These are phyloP conservation scores for Hypoxylon sp. DNA, from an alignment of 2,329 filamentous ascomycete species.

Conservation along the genomic window DNA sequence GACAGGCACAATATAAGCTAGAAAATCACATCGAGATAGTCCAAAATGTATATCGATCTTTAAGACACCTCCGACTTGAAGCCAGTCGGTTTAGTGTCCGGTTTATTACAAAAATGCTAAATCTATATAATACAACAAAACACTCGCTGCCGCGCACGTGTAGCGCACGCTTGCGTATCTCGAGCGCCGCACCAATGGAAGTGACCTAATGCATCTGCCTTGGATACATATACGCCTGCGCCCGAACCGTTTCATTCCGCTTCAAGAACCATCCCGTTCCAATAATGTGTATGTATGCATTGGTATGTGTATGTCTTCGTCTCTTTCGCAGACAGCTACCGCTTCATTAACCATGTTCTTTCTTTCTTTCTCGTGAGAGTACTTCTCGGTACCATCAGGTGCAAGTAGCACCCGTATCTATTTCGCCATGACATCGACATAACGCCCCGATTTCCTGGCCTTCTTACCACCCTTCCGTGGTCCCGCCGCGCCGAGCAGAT, in stretches of 20 bases:
- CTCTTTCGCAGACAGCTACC: too few relatives aligned
- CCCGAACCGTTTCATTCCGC: too few relatives aligned
- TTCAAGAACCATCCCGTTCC: conserved; percentile 8
- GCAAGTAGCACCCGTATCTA: conserved; percentile 39
- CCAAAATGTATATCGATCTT: too few relatives aligned
- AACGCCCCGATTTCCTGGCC: conserved; percentile 83
- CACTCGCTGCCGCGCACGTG: background rate
- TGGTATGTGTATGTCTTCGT: too few relatives aligned
- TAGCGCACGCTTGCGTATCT: conserved; percentile 1
- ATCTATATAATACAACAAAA: conserved; percentile 39
- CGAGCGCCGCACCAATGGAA: too few relatives aligned
- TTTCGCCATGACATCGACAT: conserved; percentile 96
- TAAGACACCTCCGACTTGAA: too few relatives aligned
- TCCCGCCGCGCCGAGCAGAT: conserved; percentile 79
- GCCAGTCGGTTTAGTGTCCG: too few relatives aligned
- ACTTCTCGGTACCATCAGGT: background rate
- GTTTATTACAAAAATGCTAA: conserved; percentile 41
- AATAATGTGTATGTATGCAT: too few relatives aligned
- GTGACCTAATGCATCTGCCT: too few relatives aligned
- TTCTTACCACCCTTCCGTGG: conserved; percentile 75
- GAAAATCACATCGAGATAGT: too few relatives aligned
- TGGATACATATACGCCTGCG: conserved; percentile 6
- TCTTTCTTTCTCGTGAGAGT: conserved; percentile 6
- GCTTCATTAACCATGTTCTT: conserved; percentile 1
- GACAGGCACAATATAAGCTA: too few relatives aligned